Conservation (phyloP, 331 rosid species). For the Rosa hybrid region DNA sequence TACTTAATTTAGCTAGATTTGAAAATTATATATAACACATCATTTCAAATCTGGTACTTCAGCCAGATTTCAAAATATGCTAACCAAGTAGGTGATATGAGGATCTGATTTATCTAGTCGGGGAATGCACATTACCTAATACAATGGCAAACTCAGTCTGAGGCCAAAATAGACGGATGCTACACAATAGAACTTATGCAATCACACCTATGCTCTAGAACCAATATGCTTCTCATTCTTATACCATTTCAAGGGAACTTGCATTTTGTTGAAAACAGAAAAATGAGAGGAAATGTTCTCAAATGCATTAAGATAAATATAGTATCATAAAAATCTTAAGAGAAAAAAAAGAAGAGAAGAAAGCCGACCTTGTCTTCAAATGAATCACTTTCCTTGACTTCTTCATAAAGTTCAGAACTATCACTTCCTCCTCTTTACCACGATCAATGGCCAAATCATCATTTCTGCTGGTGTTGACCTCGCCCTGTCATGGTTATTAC, state of each 20-base stretch:
- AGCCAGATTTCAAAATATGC: no score
- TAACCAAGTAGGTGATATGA: no score
- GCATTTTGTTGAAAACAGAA: slow-evolving; percentile 53
- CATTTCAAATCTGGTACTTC: no score
- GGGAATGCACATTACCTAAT: no score
- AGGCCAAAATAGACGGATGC: no score
- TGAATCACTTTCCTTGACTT: slow-evolving; percentile 78
- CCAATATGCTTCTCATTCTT: slow-evolving; percentile 87
- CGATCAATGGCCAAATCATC: slow-evolving; percentile 19
- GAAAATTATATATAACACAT: no score
- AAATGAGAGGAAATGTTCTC: not conserved
- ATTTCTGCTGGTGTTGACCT: slow-evolving; percentile 7
- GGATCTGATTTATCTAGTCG: no score
- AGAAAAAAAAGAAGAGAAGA: not conserved
- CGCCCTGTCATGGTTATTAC: slow-evolving; percentile 43
- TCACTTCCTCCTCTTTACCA: slow-evolving; percentile 39
- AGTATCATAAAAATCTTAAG: not conserved
- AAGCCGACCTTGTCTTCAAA: slow-evolving; percentile 87
- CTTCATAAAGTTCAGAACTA: slow-evolving; percentile 44
- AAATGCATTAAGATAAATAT: not conserved
- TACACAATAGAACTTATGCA: no score
- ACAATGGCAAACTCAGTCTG: no score
- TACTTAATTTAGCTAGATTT: no score
- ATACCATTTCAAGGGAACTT: slow-evolving; percentile 82
- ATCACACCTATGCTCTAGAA: slow-evolving; percentile 11